A percentile compares a stretch with the other conserved stretches of the same genome.
Conservation (phyloP, 495 filamentous ascomycete species). For the Darksidea phi region DNA sequence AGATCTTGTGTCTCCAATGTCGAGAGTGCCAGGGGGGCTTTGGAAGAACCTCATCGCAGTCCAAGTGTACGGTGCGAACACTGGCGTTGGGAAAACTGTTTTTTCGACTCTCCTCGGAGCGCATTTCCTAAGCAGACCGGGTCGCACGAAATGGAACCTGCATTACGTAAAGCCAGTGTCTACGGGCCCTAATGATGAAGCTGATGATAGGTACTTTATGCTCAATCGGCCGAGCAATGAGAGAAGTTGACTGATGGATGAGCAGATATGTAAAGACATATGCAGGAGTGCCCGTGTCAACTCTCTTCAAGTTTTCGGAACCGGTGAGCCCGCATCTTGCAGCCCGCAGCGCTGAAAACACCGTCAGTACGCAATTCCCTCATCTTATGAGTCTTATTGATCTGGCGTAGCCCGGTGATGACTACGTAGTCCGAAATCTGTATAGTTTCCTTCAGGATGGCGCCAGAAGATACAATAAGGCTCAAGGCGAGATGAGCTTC, state of each 20-base stretch:
- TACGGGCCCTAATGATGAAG: constrained; percentile 64
- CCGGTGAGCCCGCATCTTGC: constrained; percentile 75
- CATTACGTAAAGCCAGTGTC: constrained; percentile 75
- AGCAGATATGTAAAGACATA: constrained; percentile 58
- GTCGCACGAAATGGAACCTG: constrained; percentile 48
- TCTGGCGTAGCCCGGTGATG: constrained; percentile 45
- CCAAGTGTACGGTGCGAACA: constrained; percentile 78
- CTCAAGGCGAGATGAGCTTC: constrained; percentile 32
- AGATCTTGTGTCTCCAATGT: constrained; percentile 35
- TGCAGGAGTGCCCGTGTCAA: constrained; percentile 55
- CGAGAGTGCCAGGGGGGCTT: constrained; percentile 42
- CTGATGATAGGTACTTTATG: constrained; percentile 60
- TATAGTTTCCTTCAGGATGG: constrained; percentile 49
- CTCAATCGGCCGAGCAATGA: no score
- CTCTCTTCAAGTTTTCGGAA: constrained; percentile 67
- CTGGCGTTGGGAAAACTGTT: constrained; percentile 77
- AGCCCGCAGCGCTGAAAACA: constrained; percentile 40
- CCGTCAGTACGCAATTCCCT: constrained; percentile 9
- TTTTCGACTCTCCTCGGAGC: constrained; percentile 66
- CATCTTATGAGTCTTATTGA: constrained; percentile 24
- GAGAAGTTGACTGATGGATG: background rate
- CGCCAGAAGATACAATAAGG: constrained; percentile 40
- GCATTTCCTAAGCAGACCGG: constrained; percentile 47
- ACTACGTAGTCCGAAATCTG: constrained; percentile 50
- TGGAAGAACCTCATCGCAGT: constrained; percentile 63